These are phyloP conservation scores for Graphilbum sp. DNA, from an alignment of 2,329 filamentous ascomycete genomes.

Conservation along the genomic window DNA sequence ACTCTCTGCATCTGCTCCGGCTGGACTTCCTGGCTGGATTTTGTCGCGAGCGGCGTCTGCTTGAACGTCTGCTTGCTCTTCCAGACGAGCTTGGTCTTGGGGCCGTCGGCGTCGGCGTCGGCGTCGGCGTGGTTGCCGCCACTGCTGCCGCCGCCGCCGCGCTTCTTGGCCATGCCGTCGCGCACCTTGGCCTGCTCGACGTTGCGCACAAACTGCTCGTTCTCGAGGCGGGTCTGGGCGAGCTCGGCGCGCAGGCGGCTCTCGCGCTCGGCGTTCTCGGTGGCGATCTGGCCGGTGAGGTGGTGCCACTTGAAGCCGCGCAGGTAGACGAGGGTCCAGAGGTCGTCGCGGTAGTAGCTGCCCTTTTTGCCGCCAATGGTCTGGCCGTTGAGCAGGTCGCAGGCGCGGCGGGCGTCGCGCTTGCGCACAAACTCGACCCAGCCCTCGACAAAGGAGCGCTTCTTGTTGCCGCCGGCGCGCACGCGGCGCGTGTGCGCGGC, in stretches of 20 bases:
- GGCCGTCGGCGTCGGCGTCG: constrained; percentile 1
- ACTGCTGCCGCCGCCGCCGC: constrained; percentile 17
- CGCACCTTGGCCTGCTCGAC: constrained; percentile 68
- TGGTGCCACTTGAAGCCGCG: constrained; percentile 70
- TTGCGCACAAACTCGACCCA: constrained; percentile 75
- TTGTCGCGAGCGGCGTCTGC: constrained; percentile 44
- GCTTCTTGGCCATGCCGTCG: constrained; percentile 50
- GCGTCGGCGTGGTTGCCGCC: constrained; percentile 8
- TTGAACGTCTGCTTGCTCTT: constrained; percentile 37
- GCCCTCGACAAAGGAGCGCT: constrained; percentile 65
- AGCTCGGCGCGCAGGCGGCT: constrained; percentile 67
- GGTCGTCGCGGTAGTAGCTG: constrained; percentile 67
- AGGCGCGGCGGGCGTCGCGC: constrained; percentile 59
- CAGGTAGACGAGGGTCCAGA: constrained; percentile 73
- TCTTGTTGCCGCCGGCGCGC: constrained; percentile 64
- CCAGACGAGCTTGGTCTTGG: not conserved
- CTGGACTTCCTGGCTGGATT: constrained; percentile 27
- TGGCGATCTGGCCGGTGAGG: constrained; percentile 60
- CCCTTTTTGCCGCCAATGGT: constrained; percentile 75
- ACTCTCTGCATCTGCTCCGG: constrained; percentile 42
- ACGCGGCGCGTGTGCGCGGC: constrained; percentile 49
- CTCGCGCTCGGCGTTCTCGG: constrained; percentile 65
- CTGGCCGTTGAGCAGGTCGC: constrained; percentile 59
- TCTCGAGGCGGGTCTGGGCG: constrained; percentile 57
- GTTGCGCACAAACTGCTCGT: constrained; percentile 65